Base-by-base conservation (phyloP, 129 eudicot species). In the Chrysanthemum makinoi region DNA sequence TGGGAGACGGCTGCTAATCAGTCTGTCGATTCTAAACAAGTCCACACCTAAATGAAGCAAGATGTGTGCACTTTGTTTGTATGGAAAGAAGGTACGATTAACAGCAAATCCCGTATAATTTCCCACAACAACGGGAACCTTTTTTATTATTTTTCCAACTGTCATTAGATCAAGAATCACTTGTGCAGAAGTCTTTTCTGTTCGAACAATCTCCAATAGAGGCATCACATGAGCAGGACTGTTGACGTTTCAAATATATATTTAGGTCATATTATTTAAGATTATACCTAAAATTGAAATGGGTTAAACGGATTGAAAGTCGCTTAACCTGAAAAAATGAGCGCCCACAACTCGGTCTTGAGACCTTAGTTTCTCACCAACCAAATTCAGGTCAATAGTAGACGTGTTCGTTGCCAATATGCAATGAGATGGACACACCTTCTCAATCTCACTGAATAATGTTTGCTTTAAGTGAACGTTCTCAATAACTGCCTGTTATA, bases 141-240 rank as follows among this genome's bases (percentile, higher is more conserved):
- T 93, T 66, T 89, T 93, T 4, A 93, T 87, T 53, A 77, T 39
- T 83, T 93, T 93, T 55, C 90, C 90, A 68, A 93, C 84, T 63
- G 95, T 75, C 92, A 93, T 83, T 59, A 93, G 92, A 83, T 89
- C 98, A 74, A 93, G 90, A 65, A 89, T 82, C 72, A 80, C 95
- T 89, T 93, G 98, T 12, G 96, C 75, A 50, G 95, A 89, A 80
- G 98, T 89, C 78, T 93, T 85, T 62, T 93, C 85, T 13, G 98
- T 87, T 65, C 89, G 91, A 17, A 89, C 88, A 15, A 93, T 89
- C 86, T 93, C 98, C 83, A 93, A 71, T 14, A 93, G 88, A 18
- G 95, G 98, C 96, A 93, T 93, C 73, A 93, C 65, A 75, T 93
- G 96, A 9, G 98, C 98, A 73, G 98, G 98, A 73, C 98, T 93